A percentile compares a stretch with the other conserved stretches of the same genome.
Evolutionary conservation across 225 moss, liverwort and hornwort genomes (phyloP).

Genomic region (Pseudisothecium myosuroides): DNA sequence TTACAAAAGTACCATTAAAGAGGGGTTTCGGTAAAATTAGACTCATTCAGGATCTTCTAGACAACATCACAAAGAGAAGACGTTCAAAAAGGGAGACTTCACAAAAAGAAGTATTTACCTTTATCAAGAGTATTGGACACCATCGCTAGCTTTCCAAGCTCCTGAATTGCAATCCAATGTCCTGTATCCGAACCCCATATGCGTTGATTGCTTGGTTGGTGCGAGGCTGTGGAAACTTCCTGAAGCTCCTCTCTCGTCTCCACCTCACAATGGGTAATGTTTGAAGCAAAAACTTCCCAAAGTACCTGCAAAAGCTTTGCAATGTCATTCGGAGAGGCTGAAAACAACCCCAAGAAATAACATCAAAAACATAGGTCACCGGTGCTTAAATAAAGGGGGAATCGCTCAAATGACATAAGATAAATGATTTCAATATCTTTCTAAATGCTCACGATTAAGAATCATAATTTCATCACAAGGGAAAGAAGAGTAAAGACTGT

Average conservation of each 20-base stretch:
- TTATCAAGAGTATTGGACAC: slow-evolving; percentile 57
- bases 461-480: neutral
- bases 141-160: slow-evolving; percentile 89
- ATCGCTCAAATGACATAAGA: neutral
- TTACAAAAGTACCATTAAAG: neutral
- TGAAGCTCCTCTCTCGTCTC: slow-evolving; percentile 65
- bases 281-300: slow-evolving; percentile 81
- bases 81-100: neutral
- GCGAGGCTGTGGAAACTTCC: slow-evolving; percentile 39
- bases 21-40: neutral
- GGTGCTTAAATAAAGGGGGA: neutral
- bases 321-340: neutral
- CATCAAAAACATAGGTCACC: neutral
- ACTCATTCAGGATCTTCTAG: neutral
- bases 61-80: neutral
- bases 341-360: neutral
- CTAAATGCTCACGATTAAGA: neutral
- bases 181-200: slow-evolving; percentile 63
- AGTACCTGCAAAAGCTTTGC: slow-evolving; percentile 41
- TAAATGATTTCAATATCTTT: neutral
- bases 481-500: neutral
- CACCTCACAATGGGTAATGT: slow-evolving; percentile 84
- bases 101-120: neutral
- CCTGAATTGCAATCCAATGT: slow-evolving; percentile 79
- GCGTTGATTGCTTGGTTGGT: slow-evolving; percentile 15